phyloP scores from a whole-genome alignment of 176 grass and related monocot genomes.

The Zea mays region DNA sequence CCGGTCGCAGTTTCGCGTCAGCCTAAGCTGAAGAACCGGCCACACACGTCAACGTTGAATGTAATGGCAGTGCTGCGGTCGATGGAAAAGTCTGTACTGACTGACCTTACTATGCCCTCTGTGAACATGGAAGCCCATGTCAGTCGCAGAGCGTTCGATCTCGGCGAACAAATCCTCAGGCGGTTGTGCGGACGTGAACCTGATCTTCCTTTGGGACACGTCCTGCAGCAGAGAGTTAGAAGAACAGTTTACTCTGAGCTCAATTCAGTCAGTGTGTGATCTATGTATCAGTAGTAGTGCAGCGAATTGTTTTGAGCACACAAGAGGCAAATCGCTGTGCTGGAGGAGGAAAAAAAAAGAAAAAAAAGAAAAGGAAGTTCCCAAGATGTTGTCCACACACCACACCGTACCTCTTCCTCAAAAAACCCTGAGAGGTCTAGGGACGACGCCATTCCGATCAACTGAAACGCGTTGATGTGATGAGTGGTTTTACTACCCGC shows the following conservation, averaged over 20 bases:
- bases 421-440: slow-evolving; percentile 92
- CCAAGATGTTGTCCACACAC: background rate
- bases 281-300: no score
- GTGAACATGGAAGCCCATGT: slow-evolving; percentile 62
- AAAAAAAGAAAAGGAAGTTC: no score
- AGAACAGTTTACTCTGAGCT: background rate
- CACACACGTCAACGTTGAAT: background rate
- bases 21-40: slow-evolving; percentile 67
- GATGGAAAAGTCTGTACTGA: background rate
- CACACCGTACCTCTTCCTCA: slow-evolving; percentile 97
- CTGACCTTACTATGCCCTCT: slow-evolving; percentile 53
- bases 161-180: slow-evolving; percentile 57
- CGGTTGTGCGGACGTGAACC: slow-evolving; percentile 69
- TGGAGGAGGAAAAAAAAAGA: no score
- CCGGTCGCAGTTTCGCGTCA: slow-evolving; percentile 36
- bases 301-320: background rate
- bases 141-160: slow-evolving; percentile 48
- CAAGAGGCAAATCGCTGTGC: background rate
- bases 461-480: slow-evolving; percentile 86
- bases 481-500: slow-evolving; percentile 29
- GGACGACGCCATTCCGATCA: slow-evolving; percentile 90
- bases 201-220: slow-evolving; percentile 69
- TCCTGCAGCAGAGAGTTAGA: slow-evolving; percentile 47
- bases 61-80: background rate
- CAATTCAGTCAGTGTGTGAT: no score